Evolutionary conservation across 1,284 basidiomycete genomes (phyloP).

Genomic region (Dichomitus squalens): DNA sequence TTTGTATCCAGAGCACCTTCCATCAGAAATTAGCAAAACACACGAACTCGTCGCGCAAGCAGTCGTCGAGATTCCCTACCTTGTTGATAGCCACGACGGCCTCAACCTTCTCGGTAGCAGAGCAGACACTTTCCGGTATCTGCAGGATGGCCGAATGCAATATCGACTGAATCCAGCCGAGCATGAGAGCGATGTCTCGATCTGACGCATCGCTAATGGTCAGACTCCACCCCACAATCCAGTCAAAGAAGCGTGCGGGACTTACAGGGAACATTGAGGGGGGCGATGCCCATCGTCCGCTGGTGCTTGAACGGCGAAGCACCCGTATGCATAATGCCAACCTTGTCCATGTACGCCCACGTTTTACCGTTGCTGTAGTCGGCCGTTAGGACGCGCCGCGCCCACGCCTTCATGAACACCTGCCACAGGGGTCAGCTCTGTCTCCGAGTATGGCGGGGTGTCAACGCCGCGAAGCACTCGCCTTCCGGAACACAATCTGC

Average conservation of each 20-base stretch:
- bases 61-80: slow-evolving; percentile 28
- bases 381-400: slow-evolving; percentile 40
- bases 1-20: slow-evolving; percentile 50
- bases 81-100: slow-evolving; percentile 47
- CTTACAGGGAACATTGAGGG: slow-evolving; percentile 38
- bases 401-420: slow-evolving; percentile 43
- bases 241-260: background rate
- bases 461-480: slow-evolving; percentile 14
- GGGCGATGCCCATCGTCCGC: slow-evolving; percentile 36
- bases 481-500: slow-evolving; percentile 52
- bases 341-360: slow-evolving; percentile 54
- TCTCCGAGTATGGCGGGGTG: background rate
- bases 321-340: slow-evolving; percentile 53
- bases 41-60: background rate
- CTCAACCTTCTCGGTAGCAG: slow-evolving; percentile 39
- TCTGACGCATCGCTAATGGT: too few species aligned
- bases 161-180: slow-evolving; percentile 37
- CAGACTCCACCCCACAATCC: background rate
- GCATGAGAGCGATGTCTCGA: slow-evolving; percentile 37
- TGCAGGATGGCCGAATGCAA: slow-evolving; percentile 35
- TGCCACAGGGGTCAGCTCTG: slow-evolving; percentile 18
- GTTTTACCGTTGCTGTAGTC: slow-evolving; percentile 45
- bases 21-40: background rate
- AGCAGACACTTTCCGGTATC: slow-evolving; percentile 30
- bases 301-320: slow-evolving; percentile 43